Evolutionary conservation across 768 basidiomycete species (phyloP).

Genomic region (Trichaptum fuscoviolaceum): DNA sequence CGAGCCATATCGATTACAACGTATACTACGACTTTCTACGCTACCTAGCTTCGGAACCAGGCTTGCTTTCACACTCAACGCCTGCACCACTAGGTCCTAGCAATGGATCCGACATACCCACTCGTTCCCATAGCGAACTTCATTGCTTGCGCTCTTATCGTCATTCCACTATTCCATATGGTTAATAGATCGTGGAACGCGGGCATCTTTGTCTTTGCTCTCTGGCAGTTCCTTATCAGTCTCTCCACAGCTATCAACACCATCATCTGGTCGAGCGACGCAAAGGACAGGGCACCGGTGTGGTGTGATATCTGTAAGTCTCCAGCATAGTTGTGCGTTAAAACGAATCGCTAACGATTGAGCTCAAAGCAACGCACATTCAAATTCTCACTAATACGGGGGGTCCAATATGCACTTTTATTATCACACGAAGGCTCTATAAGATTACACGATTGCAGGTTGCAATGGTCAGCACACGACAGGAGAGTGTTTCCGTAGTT

Average conservation of each 20-base stretch:
- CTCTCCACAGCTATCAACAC: conserved; percentile 28
- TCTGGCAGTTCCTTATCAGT: conserved; percentile 25
- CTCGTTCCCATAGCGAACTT: conserved; percentile 33
- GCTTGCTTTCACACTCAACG: too few species aligned
- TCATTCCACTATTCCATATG: conserved; percentile 53
- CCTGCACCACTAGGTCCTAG: too few species aligned
- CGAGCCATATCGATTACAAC: too few species aligned
- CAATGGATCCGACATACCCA: conserved; percentile 22
- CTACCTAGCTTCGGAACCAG: too few species aligned
- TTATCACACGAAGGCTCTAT: conserved; percentile 46
- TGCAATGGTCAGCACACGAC: conserved; percentile 44
- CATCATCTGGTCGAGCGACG: conserved; percentile 31
- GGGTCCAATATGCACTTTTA: conserved; percentile 34
- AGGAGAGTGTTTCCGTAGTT: conserved; percentile 21
- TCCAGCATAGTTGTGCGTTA: background rate
- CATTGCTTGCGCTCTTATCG: conserved; percentile 31
- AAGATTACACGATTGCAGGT: conserved; percentile 45
- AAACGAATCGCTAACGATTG: background rate
- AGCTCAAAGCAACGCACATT: conserved; percentile 32
- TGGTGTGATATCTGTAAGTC: conserved; percentile 56
- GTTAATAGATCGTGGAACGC: conserved; percentile 18
- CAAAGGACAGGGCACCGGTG: conserved; percentile 28
- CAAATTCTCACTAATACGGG: conserved; percentile 28
- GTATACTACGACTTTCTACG: too few species aligned
- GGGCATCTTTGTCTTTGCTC: conserved; percentile 28